Base-by-base conservation (phyloP, 371 early-diverging fungal species). In the Modicella reniformis region DNA sequence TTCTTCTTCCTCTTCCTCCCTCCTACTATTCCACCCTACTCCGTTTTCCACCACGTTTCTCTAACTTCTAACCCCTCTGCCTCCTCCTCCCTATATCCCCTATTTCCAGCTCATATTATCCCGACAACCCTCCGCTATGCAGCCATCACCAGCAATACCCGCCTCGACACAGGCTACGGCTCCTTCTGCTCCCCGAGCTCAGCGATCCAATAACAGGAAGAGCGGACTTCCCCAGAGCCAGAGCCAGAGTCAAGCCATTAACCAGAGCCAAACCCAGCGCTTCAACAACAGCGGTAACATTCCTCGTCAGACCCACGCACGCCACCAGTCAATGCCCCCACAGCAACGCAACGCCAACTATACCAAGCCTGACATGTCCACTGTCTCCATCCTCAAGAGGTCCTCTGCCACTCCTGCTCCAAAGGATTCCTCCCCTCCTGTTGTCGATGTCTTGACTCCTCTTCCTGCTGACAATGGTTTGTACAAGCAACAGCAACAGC, bases 321-420 rank as follows among this genome's bases (percentile, higher is more conserved):
- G 71, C 17, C 72, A 59, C n/a, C 72, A 76, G 47, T 76, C 76
- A 23, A 67, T 71, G 68, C 72, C 76, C n/a, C 29, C 57, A 7
- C 76, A 71, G 5, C 76, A 62, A 53, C 59, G 68, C 29, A 23
- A 19, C 51, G 25, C 17, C 55, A 19, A 29, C 44, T 50, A 21
- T 23, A 41, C 19, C 56, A 65, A 56, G 52, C 17, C 25, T 28
- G 62, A 57, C 65, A 60, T 33, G 49, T 50, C 28, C 41, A 58
- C 50, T 29, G 72, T 59, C 50, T 47, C 67, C 49, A 62, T 62
- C 64, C 60, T 63, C 49, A 75, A 75, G 70, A 69, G 74, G 21
- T 69, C 70, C 32, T 65, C 70, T 29, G 65, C 60, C 21, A 28
- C 62, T 13, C 41, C 66, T 25, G 26, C 55, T 21, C 25, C 32